Conservation (phyloP, 768 basidiomycete genomes). For the Pleurotus tuoliensis region DNA sequence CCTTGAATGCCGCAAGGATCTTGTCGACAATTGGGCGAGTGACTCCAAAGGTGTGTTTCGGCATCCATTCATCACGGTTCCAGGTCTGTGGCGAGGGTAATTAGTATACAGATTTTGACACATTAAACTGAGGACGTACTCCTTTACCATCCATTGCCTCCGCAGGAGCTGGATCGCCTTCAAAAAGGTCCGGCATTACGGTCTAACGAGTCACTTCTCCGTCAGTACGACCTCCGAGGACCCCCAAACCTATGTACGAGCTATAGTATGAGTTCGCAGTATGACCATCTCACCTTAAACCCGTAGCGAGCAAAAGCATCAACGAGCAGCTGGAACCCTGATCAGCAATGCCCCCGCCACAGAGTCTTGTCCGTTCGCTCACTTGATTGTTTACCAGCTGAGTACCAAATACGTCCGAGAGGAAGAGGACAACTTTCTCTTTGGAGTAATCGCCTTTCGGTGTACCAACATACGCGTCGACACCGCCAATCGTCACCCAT, state of each 20-base stretch:
- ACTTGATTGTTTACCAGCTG: conserved; percentile 44
- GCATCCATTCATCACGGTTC: conserved; percentile 24
- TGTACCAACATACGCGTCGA: conserved; percentile 49
- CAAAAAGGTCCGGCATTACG: conserved; percentile 10
- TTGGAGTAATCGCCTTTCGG: conserved; percentile 48
- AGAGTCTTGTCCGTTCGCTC: conserved; percentile 5
- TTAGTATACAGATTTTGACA: too few species aligned
- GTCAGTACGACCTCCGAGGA: too few species aligned
- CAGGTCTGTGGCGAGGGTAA: not conserved
- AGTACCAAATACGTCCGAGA: conserved; percentile 51
- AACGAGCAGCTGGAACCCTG: conserved; percentile 20
- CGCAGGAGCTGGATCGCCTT: conserved; percentile 9
- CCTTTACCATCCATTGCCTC: conserved; percentile 11
- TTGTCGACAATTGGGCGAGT: conserved; percentile 26
- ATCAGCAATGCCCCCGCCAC: too few species aligned
- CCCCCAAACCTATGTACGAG: too few species aligned
- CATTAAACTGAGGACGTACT: not conserved
- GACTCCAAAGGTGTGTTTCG: conserved; percentile 15
- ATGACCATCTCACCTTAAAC: conserved; percentile 20
- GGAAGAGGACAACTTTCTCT: conserved; percentile 52
- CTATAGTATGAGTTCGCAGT: not conserved
- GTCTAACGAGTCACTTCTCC: conserved; percentile 2
- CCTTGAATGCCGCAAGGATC: conserved; percentile 26
- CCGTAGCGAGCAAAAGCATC: conserved; percentile 37
- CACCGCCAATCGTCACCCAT: conserved; percentile 41